Base-by-base conservation (phyloP, 768 basidiomycete species). In the Tylopilus subfusipes region DNA sequence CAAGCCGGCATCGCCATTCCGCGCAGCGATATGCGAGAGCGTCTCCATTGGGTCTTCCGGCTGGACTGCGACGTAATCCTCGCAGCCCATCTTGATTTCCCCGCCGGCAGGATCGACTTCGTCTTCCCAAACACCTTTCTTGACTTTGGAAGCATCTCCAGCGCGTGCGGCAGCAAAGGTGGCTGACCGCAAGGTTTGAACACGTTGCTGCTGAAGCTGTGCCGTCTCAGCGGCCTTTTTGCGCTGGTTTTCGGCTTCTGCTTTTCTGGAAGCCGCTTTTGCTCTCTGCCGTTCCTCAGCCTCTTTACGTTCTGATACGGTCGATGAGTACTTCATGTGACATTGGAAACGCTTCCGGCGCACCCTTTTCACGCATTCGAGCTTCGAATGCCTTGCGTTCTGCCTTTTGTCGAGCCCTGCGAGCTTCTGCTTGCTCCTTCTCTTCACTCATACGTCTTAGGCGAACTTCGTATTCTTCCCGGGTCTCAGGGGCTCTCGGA, bases 41-140 rank as follows among this genome's bases (percentile, higher is more conserved):
- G 87, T 87, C 70, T 90, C 83, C 58, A 73, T 71, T n/a, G 74
- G 75, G 69, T 89, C 86, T 53, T 74, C 61, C 12, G 82, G 81
- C 5, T 58, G 56, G 12, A 36, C 57, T 55, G 75, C 68, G 43
- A 82, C 75, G 60, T 82, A 82, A 48, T 73, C 74, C 42, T 80
- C 78, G 59, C 79, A 79, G 21, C 82, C 82, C 49, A 67, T 60
- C 62, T 81, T 82, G 50, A 85, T 70, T 73, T 90, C 88, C 29
- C 85, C 84, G 45, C 88, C 88, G 10, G 82, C 76, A 38, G 86
- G 83, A 68, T 89, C 86, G 53, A 90, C 85, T 30, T 72, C 70
- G 42, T 86, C 78, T 71, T 88, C 86, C 79, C 81, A 88, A 21
- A 90, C 70, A 27, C 82, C 82, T 58, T 81, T 79, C 72, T 81